A percentile compares a stretch with the other conserved stretches of the same genome.
Evolutionary conservation across 352 stramenopile species (phyloP).

Genomic region (Phytophthora uliginosa): DNA sequence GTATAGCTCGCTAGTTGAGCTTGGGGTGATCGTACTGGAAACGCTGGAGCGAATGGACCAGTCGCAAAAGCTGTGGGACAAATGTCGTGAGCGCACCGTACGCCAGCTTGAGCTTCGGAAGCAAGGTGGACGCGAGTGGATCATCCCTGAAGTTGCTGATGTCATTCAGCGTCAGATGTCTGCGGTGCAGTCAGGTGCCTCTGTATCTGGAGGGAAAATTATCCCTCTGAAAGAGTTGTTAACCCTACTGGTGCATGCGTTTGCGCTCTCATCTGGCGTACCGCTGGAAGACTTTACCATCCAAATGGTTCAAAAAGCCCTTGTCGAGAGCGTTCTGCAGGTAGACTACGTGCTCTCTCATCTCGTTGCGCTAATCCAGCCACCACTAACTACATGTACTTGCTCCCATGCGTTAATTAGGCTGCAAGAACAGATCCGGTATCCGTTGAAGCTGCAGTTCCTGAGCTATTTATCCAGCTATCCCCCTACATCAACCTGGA

Average conservation of each 20-base stretch:
- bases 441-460: slow-evolving; percentile 42
- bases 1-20: slow-evolving; percentile 71
- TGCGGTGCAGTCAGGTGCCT: slow-evolving; percentile 19
- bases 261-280: slow-evolving; percentile 59
- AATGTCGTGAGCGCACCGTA: slow-evolving; percentile 51
- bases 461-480: slow-evolving; percentile 44
- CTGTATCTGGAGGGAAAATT: slow-evolving; percentile 25
- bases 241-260: slow-evolving; percentile 70
- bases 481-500: slow-evolving; percentile 29
- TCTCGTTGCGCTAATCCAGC: slow-evolving; percentile 2
- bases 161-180: slow-evolving; percentile 61
- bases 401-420: slow-evolving; percentile 24
- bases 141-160: slow-evolving; percentile 76
- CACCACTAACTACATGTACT: slow-evolving; percentile 1
- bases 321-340: slow-evolving; percentile 59
- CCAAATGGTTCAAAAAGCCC: slow-evolving; percentile 69
- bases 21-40: slow-evolving; percentile 80
- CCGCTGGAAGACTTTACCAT: slow-evolving; percentile 73
- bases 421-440: slow-evolving; percentile 27
- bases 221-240: slow-evolving; percentile 59
- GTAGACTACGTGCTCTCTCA: slow-evolving; percentile 29
- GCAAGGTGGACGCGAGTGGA: slow-evolving; percentile 67
- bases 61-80: slow-evolving; percentile 59
- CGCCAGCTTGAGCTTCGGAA: slow-evolving; percentile 65
- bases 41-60: slow-evolving; percentile 80